Evolutionary conservation across 495 filamentous ascomycete species (phyloP).

Genomic region (Hypoxylon fuscum): DNA sequence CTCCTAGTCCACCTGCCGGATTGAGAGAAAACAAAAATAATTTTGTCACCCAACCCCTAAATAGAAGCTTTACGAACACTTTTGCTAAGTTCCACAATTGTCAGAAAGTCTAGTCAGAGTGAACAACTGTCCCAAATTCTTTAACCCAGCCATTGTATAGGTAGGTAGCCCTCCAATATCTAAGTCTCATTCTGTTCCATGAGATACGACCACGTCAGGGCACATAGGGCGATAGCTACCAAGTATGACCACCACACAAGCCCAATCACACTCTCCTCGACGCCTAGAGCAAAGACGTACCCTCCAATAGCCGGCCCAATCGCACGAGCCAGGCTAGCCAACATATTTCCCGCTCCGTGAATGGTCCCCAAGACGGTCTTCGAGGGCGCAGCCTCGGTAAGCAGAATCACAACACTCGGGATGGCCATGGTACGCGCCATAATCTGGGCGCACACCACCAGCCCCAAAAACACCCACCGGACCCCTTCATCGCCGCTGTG

Average conservation of each 20-base stretch:
- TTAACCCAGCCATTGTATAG: not conserved
- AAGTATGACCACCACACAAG: constrained; percentile 73
- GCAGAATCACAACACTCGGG: constrained; percentile 72
- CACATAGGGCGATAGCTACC: constrained; percentile 42
- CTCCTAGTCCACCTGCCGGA: too few relatives aligned
- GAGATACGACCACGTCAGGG: constrained; percentile 41
- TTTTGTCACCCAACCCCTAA: too few relatives aligned
- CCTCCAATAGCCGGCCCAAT: constrained; percentile 74
- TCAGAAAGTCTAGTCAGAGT: too few relatives aligned
- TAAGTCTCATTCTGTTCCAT: constrained; percentile 20
- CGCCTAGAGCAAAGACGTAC: constrained; percentile 68
- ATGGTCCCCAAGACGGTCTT: constrained; percentile 71
- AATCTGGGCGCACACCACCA: constrained; percentile 73
- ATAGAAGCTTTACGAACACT: not conserved
- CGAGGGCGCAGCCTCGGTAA: constrained; percentile 74
- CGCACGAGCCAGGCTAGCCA: constrained; percentile 67
- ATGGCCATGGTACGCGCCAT: constrained; percentile 76
- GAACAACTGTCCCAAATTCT: too few relatives aligned
- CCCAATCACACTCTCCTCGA: constrained; percentile 72
- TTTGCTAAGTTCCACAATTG: too few relatives aligned
- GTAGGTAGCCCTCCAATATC: not conserved
- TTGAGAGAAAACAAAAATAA: too few relatives aligned
- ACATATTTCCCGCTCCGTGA: constrained; percentile 73
- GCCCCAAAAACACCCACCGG: constrained; percentile 63
- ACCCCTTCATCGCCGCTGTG: constrained; percentile 21